Conservation (phyloP, 225 moss, liverwort and hornwort species). For the Thuidium tamariscinum region DNA sequence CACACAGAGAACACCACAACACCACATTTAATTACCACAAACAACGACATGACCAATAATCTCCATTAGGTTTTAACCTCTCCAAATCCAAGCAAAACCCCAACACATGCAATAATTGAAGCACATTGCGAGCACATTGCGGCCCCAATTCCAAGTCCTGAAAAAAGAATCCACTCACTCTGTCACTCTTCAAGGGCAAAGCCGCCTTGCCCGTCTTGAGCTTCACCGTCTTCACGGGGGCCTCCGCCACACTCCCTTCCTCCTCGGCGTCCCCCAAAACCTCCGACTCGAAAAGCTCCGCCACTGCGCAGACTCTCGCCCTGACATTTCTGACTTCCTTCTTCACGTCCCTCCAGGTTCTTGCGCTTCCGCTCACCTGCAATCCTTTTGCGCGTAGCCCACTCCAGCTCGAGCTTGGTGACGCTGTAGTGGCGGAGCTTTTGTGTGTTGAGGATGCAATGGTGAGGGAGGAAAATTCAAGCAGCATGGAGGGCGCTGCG, state of each 20-base stretch:
- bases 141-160: not conserved
- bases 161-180: conserved; percentile 10
- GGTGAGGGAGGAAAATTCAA: conserved; percentile 35
- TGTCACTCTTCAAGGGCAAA: conserved; percentile 50
- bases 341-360: conserved; percentile 10
- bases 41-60: not conserved
- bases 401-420: not conserved
- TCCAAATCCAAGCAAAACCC: not conserved
- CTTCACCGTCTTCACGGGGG: conserved; percentile 17
- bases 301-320: conserved; percentile 34
- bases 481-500: conserved; percentile 59
- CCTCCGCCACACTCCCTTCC: not conserved
- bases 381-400: not conserved
- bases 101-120: too few species aligned
- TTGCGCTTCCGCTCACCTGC: not conserved
- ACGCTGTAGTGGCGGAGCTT: not conserved
- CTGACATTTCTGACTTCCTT: not conserved
- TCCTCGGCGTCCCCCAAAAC: conserved; percentile 21
- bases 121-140: not conserved
- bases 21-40: not conserved
- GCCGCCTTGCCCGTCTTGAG: conserved; percentile 70
- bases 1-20: not conserved
- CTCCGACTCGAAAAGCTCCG: conserved; percentile 49
- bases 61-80: not conserved
- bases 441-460: not conserved